phyloP scores from a whole-genome alignment of 148 eudicot genomes.

The Amaranthus cruentus region DNA sequence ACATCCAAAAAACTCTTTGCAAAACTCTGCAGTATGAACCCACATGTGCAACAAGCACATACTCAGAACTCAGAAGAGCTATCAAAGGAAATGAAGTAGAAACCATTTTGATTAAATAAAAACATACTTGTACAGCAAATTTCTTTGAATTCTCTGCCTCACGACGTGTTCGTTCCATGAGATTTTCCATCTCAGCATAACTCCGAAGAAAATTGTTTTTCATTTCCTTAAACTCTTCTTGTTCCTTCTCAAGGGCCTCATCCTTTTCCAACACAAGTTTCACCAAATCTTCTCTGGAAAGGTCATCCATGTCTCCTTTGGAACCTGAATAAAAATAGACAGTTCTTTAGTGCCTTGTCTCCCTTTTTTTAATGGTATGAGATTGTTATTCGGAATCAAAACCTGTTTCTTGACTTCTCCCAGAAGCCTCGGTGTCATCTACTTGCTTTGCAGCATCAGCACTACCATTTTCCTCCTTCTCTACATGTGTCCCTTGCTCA shows the following conservation, averaged over 20 bases:
- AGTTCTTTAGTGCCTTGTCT: conserved; percentile 38
- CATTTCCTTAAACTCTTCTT: conserved; percentile 54
- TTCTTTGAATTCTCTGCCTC: conserved; percentile 85
- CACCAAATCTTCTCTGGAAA: conserved; percentile 63
- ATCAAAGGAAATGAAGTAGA: conserved; percentile 4
- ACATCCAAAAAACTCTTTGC: conserved; percentile 90
- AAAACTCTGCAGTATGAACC: conserved; percentile 57
- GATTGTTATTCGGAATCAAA: conserved; percentile 19
- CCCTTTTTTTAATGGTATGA: conserved; percentile 28
- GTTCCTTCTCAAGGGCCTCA: conserved; percentile 42
- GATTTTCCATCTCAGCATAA: conserved; percentile 85
- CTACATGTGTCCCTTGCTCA: conserved; percentile 31
- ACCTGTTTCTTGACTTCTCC: conserved; percentile 44
- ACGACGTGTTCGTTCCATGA: conserved; percentile 71
- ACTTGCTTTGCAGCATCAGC: conserved; percentile 18
- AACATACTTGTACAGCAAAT: conserved; percentile 81
- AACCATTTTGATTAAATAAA: background rate
- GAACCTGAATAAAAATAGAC: conserved; percentile 52
- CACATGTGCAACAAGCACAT: conserved; percentile 1
- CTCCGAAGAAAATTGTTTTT: conserved; percentile 69
- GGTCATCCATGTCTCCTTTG: conserved; percentile 46
- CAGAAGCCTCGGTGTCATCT: conserved; percentile 28
- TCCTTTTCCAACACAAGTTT: conserved; percentile 70
- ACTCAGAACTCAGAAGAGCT: background rate
- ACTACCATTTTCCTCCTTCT: conserved; percentile 28